Conservation (phyloP, 768 basidiomycete species). For the Tricholoma sp. region DNA sequence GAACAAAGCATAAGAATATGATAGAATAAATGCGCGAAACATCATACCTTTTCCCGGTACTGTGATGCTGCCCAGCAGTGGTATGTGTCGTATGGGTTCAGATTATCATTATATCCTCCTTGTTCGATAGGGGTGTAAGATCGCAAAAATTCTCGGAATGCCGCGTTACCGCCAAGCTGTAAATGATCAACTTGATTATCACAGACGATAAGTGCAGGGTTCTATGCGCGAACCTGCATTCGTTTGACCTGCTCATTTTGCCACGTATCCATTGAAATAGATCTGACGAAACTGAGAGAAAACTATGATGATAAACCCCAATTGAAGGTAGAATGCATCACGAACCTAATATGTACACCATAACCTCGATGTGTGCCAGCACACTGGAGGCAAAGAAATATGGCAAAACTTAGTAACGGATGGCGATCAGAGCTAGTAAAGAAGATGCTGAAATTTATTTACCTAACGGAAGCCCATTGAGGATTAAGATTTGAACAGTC, state of each 20-base stretch:
- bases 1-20: slow-evolving; percentile 15
- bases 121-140: slow-evolving; percentile 61
- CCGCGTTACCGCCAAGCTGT: slow-evolving; percentile 84
- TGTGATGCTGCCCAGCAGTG: slow-evolving; percentile 93
- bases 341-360: slow-evolving; percentile 86
- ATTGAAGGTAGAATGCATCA: background rate
- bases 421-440: slow-evolving; percentile 9
- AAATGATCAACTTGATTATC: background rate
- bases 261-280: slow-evolving; percentile 97
- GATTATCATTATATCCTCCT: slow-evolving; percentile 62
- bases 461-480: slow-evolving; percentile 91
- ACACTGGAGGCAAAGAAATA: slow-evolving; percentile 91
- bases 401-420: slow-evolving; percentile 53
- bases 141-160: slow-evolving; percentile 75
- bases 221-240: slow-evolving; percentile 65
- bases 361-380: slow-evolving; percentile 83
- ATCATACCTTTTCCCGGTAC: slow-evolving; percentile 84
- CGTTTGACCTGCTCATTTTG: slow-evolving; percentile 80
- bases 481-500: slow-evolving; percentile 91
- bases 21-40: slow-evolving; percentile 1
- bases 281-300: slow-evolving; percentile 73
- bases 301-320: slow-evolving; percentile 15
- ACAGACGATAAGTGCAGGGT: background rate
- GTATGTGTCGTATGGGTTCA: slow-evolving; percentile 72
- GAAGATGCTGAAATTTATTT: slow-evolving; percentile 9